These are phyloP conservation scores for Coemansia sp. DNA, from an alignment of 192 early-diverging fungal genomes.

Conservation along the genomic window DNA sequence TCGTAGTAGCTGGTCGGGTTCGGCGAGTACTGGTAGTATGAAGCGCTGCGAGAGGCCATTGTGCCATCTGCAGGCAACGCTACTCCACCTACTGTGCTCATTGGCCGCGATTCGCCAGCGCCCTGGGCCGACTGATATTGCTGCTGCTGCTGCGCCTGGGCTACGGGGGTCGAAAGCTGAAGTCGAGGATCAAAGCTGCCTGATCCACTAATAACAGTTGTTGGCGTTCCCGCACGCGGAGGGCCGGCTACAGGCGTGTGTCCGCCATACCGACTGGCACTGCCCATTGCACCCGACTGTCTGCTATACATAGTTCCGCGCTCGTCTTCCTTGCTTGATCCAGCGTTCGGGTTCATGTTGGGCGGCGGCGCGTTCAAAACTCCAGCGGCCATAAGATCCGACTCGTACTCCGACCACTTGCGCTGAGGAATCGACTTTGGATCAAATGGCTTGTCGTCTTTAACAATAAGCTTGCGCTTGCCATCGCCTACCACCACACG, in stretches of 20 bases:
- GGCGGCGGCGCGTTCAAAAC: slow-evolving; percentile 40
- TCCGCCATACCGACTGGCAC: slow-evolving; percentile 11
- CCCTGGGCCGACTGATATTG: slow-evolving; percentile 9
- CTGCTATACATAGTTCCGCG: slow-evolving; percentile 32
- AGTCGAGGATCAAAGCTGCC: slow-evolving; percentile 36
- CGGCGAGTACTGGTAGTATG: slow-evolving; percentile 32
- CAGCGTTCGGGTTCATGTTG: slow-evolving; percentile 54
- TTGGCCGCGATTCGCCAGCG: slow-evolving; percentile 13
- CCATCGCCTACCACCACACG: neutral
- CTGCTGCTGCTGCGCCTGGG: slow-evolving; percentile 42
- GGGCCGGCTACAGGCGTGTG: slow-evolving; percentile 15
- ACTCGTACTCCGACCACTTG: neutral
- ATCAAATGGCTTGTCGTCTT: neutral
- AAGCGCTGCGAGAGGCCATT: slow-evolving; percentile 14
- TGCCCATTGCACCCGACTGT: slow-evolving; percentile 14
- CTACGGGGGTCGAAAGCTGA: slow-evolving; percentile 35
- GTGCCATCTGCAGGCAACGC: slow-evolving; percentile 14
- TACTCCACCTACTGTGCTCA: slow-evolving; percentile 16
- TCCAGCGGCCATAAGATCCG: neutral
- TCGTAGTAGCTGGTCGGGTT: slow-evolving; percentile 14
- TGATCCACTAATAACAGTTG: slow-evolving; percentile 18
- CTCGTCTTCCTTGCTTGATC: slow-evolving; percentile 23
- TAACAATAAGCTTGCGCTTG: neutral
- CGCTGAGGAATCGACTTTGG: neutral
- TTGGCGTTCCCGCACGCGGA: neutral